phyloP scores from a whole-genome alignment of 805 yeast species.

The Candida adriatica region DNA sequence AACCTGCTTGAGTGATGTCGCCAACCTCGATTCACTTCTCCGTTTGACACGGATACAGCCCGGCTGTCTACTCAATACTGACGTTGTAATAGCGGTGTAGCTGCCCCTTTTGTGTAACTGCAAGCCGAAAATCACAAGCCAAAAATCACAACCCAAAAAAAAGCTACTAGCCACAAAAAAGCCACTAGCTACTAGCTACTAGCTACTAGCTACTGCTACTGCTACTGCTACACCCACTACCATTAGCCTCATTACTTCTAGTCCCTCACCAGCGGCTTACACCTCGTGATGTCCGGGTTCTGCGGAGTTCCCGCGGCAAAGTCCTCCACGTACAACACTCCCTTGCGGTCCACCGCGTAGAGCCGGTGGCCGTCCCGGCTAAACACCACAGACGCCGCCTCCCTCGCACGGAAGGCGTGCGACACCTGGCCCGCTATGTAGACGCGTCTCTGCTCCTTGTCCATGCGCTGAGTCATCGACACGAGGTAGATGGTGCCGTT shows the following conservation, averaged over 20 bases:
- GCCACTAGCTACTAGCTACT: too few species aligned
- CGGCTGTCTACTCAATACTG: too few species aligned
- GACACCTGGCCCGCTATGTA: slow-evolving; percentile 68
- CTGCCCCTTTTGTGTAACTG: too few species aligned
- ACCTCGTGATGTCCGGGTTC: slow-evolving; percentile 57
- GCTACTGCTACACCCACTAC: too few species aligned
- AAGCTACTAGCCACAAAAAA: too few species aligned
- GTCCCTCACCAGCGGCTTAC: slow-evolving; percentile 32
- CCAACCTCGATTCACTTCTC: too few species aligned
- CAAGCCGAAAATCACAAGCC: too few species aligned
- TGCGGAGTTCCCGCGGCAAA: slow-evolving; percentile 77
- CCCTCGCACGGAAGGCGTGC: slow-evolving; percentile 62
- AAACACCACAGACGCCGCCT: slow-evolving; percentile 73
- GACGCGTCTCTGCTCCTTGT: slow-evolving; percentile 42
- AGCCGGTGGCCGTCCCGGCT: slow-evolving; percentile 78
- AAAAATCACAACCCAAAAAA: too few species aligned
- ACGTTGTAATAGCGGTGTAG: too few species aligned
- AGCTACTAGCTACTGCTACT: too few species aligned
- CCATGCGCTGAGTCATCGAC: slow-evolving; percentile 49
- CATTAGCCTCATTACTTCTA: too few species aligned
- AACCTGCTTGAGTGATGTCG: slow-evolving; percentile 15
- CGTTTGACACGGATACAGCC: too few species aligned
- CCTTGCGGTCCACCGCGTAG: slow-evolving; percentile 74
- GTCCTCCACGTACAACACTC: slow-evolving; percentile 71
- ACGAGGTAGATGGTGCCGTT: slow-evolving; percentile 70